Evolutionary conservation across 2,329 filamentous ascomycete species (phyloP), one percentile per base, ranked within the genome.

Genomic region (Botrytis sinoallii): DNA sequence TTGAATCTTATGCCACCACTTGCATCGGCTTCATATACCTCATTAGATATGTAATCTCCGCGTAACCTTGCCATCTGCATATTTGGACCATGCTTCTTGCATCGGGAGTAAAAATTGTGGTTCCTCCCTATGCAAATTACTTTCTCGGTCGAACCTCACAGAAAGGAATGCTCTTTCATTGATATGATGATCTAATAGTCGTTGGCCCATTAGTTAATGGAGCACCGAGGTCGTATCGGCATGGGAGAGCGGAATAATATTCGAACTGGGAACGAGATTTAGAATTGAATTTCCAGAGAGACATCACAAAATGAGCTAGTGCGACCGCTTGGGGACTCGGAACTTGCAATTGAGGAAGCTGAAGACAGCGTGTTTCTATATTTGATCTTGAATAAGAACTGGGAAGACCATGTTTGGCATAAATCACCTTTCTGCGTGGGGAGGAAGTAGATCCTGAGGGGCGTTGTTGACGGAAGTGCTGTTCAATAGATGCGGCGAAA

Each of bases 51-150:
- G 70, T 68, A 72, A 72, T 72, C 63, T 72, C 70, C 70, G 70
- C n/a, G 29, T 59, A 60, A 72, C 70, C 70, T 68, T 68, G 70
- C 61, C 46, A 42, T 40, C 70, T 72, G 63, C 70, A 72, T 46
- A n/a, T 48, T 35, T 44, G 52, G 67, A 35, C 67, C 67, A 65
- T 72, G 48, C 60, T 52, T 65, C 59, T 32, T 67, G 35, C 38
- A 68, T 57, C 48, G 70, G 48, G 38, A 57, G 48, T 42, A 68
- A 57, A 46, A 59, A 38, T 48, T 52, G 61, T 55, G 46, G 70
- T 72, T 72, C 70, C 70, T 72, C 70, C 63, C 46, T 72, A 72
- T 68, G 32, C 61, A 72, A 72, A 72, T 67, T 72, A 64, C 70
- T 46, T 61, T 71, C 42, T 44, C 52, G 38, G 32, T 67, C 60